Evolutionary conservation across 139 green algal species (phyloP).

Genomic region (Dunaliella sp.): DNA sequence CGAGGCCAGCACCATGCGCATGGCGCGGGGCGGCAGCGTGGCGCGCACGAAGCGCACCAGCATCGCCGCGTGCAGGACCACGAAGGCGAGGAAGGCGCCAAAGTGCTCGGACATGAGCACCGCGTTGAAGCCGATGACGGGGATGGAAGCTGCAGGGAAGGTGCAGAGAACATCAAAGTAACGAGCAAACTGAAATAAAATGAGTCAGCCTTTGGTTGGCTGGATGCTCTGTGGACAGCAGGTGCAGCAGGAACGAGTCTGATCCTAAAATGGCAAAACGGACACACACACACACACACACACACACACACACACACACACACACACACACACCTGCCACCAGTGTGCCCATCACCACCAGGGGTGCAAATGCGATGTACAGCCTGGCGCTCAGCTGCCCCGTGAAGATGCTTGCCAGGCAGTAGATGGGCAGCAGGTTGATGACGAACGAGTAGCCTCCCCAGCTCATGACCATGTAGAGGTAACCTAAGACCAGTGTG

Average conservation of each 20-base stretch:
- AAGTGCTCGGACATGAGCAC: constrained; percentile 96
- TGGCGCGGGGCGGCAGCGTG: constrained; percentile 34
- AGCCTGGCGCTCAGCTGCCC: constrained; percentile 59
- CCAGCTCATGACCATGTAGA: constrained; percentile 92
- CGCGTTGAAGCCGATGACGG: constrained; percentile 96
- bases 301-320: neutral
- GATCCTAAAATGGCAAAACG: neutral
- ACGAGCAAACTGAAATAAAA: too few relatives aligned
- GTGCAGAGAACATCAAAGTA: too few relatives aligned
- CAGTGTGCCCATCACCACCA: constrained; percentile 80
- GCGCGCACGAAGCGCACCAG: constrained; percentile 62
- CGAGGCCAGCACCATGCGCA: neutral
- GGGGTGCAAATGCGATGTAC: constrained; percentile 84
- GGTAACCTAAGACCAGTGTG: constrained; percentile 64
- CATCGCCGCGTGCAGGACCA: constrained; percentile 75
- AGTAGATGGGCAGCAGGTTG: constrained; percentile 96
- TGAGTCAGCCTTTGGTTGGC: too few relatives aligned
- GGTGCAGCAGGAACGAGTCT: constrained; percentile 4
- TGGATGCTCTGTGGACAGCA: too few relatives aligned
- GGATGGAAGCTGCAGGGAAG: constrained; percentile 66
- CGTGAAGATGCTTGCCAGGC: constrained; percentile 76
- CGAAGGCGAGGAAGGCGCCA: constrained; percentile 81
- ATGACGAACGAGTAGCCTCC: constrained; percentile 98
- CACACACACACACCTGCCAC: constrained; percentile 44
- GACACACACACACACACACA: constrained; percentile 2